These are phyloP conservation scores for Dactylella cylindrospora DNA, from an alignment of 2,329 filamentous ascomycete species.

Conservation along the genomic window DNA sequence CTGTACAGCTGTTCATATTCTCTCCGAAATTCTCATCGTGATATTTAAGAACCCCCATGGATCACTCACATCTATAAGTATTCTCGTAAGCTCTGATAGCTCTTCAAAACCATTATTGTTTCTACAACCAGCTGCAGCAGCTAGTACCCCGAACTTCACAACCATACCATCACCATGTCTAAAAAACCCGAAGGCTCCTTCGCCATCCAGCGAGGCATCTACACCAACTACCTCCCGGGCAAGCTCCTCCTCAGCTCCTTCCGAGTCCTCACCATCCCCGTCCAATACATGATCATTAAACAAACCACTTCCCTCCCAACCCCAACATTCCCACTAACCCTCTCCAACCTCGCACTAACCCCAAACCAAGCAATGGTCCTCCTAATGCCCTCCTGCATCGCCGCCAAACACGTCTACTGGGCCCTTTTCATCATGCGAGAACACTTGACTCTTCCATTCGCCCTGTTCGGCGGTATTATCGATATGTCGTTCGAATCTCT, in stretches of 20 bases:
- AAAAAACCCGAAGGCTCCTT: slow-evolving; percentile 1
- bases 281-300: slow-evolving; percentile 22
- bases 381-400: slow-evolving; percentile 11
- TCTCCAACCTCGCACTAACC: slow-evolving; percentile 2
- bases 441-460: slow-evolving; percentile 12
- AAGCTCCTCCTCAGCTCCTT: slow-evolving; percentile 3
- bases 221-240: background rate
- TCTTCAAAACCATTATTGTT: too few relatives aligned
- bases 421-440: slow-evolving; percentile 18
- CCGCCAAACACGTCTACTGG: slow-evolving; percentile 24
- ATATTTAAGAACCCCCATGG: too few relatives aligned
- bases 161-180: background rate
- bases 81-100: too few relatives aligned
- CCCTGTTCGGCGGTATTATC: slow-evolving; percentile 3
- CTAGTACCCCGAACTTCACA: background rate
- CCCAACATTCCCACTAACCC: background rate
- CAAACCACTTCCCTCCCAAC: background rate
- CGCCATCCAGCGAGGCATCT: slow-evolving; percentile 23
- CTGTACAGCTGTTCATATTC: too few relatives aligned
- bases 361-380: slow-evolving; percentile 7
- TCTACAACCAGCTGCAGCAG: too few relatives aligned
- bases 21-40: too few relatives aligned
- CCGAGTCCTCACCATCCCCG: slow-evolving; percentile 12
- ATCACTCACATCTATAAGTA: too few relatives aligned
- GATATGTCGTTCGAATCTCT: slow-evolving; percentile 12